Base-by-base conservation (phyloP, 116 monocot genomes). In the Dioscorea cayenensis region DNA sequence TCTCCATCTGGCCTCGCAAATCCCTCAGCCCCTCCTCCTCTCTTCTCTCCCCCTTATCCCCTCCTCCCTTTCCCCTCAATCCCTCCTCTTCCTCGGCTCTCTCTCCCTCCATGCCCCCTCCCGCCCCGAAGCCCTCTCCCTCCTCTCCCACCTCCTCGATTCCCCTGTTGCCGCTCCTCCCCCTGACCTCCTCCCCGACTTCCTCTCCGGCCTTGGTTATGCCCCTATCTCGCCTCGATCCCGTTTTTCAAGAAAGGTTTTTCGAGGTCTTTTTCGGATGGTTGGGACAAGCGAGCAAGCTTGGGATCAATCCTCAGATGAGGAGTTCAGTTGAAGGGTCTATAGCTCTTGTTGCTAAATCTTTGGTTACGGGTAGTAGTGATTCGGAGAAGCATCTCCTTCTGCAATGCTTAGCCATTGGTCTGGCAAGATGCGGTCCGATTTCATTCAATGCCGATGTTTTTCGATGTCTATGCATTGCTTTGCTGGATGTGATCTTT, bases 161-260 rank as follows among this genome's bases (percentile, higher is more conserved):
- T 43, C 43, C 43, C 43, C 43, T 0, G 66, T 75, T 1, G 75
- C 52, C 62, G 64, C 51, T 3, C 6, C 29, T 6, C 3, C 32
- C 27, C 51, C 35, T 21, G 62, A 65, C 18, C 21, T 48, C 20
- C 50, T 81, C 6, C 88, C 78, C n/a, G 90, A 90, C 21, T 66
- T 80, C 18, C 78, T 92, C 21, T 82, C 90, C 0, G 88, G 86
- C 23, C 68, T 88, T n/a, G 90, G 93, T 18, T 92, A 88, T 61
- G 82, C 88, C 25, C n/a, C 80, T 90, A 21, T 74, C 78, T 13
- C 49, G 49, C 11, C 66, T 83, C 4, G 74, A 72, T 2, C 43
- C 21, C 35, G 28, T 69, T 67, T 48, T 90, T 86, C 28, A 14
- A 32, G 1, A 71, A 21, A 72, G 67, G 90, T 17, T 11, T 88